Conservation (phyloP, 2,329 filamentous ascomycete genomes). For the Coniochaeta sp. region DNA sequence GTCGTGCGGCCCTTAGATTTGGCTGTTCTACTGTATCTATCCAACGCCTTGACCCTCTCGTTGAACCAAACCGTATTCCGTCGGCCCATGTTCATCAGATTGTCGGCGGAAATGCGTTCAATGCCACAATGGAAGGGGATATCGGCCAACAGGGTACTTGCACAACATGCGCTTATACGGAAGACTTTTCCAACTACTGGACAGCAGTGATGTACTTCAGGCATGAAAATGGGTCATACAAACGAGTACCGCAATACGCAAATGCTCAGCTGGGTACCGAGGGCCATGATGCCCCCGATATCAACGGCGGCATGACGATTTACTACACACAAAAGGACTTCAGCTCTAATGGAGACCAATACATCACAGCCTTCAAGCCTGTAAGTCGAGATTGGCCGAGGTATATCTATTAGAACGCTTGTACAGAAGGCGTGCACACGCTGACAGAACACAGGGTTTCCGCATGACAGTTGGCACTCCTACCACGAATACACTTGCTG, state of each 20-base stretch:
- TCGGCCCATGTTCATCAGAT: slow-evolving; percentile 7
- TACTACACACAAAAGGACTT: slow-evolving; percentile 14
- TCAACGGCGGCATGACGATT: slow-evolving; percentile 2
- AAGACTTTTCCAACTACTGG: slow-evolving; percentile 8
- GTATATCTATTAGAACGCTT: background rate
- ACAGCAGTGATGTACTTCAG: slow-evolving; percentile 6
- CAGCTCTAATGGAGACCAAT: slow-evolving; percentile 9
- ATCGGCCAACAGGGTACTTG: slow-evolving; percentile 4
- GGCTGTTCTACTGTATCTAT: slow-evolving; percentile 5
- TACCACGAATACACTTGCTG: background rate
- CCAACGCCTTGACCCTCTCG: slow-evolving; percentile 4
- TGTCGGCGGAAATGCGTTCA: slow-evolving; percentile 6
- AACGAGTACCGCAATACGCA: slow-evolving; percentile 3
- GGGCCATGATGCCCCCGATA: slow-evolving; percentile 4
- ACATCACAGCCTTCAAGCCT: slow-evolving; percentile 1
- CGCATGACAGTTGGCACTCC: slow-evolving; percentile 9
- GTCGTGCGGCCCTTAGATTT: slow-evolving; percentile 5
- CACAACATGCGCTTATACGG: slow-evolving; percentile 4
- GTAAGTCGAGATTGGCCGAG: background rate
- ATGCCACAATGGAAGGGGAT: slow-evolving; percentile 4
- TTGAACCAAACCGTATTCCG: slow-evolving; percentile 3
- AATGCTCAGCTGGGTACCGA: slow-evolving; percentile 3
- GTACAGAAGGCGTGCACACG: background rate
- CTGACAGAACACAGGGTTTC: slow-evolving; percentile 6
- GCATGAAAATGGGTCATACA: slow-evolving; percentile 5